A percentile compares a stretch with the other conserved stretches of the same genome.
Evolutionary conservation across 2,329 filamentous ascomycete genomes (phyloP).

Genomic region (Pestalotiopsis sp.): DNA sequence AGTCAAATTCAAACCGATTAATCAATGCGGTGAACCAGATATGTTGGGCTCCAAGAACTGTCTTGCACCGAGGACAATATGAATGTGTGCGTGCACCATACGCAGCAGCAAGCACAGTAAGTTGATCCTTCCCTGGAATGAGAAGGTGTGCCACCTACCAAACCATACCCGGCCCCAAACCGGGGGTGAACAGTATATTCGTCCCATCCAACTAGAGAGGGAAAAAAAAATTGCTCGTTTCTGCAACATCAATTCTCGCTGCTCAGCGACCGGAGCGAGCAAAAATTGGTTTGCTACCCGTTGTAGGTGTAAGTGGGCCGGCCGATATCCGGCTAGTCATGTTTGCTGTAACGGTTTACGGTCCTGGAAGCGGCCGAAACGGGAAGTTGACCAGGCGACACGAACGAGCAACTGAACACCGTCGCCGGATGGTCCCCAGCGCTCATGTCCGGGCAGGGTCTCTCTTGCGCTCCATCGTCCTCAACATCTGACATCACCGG

Average conservation of each 20-base stretch:
- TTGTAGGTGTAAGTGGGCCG: not conserved
- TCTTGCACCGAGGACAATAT: not conserved
- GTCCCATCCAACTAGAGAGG: not conserved
- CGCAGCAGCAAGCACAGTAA: not conserved
- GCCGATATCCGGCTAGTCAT: not conserved
- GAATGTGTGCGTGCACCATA: not conserved
- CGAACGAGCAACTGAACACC: conserved; percentile 1
- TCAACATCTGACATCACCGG: conserved; percentile 10
- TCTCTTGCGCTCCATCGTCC: not conserved
- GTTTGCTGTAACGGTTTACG: conserved; percentile 6
- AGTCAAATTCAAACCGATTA: not conserved
- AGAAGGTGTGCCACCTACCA: conserved; percentile 1
- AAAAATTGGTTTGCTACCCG: not conserved
- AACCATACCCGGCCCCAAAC: not conserved
- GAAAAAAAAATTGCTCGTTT: not conserved
- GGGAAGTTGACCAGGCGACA: conserved; percentile 10
- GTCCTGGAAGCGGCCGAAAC: not conserved
- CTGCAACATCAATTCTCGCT: not conserved
- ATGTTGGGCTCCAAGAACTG: conserved; percentile 2
- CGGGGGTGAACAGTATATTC: not conserved
- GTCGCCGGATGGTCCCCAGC: conserved; percentile 14
- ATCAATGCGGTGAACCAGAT: not conserved
- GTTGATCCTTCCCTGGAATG: not conserved
- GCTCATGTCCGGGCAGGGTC: conserved; percentile 1
- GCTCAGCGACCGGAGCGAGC: not conserved